A percentile compares a stretch with the other conserved stretches of the same genome.
Evolutionary conservation across 2,329 filamentous ascomycete genomes (phyloP).

Genomic region (Botrytis porri): DNA sequence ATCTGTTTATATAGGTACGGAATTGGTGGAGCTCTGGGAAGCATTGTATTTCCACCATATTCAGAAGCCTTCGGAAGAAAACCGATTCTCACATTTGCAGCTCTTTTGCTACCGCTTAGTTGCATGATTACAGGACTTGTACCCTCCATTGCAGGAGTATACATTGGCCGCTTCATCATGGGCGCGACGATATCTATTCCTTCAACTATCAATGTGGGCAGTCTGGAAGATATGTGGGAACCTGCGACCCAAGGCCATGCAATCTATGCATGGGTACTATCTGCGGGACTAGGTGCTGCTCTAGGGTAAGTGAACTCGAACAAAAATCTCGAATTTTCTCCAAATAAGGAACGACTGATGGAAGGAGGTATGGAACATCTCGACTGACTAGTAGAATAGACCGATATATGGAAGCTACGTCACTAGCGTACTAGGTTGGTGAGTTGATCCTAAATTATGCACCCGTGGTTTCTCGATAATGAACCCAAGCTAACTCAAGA

Average conservation of each 20-base stretch:
- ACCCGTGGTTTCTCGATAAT: not conserved
- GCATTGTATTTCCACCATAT: slow-evolving; percentile 41
- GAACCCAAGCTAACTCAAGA: not conserved
- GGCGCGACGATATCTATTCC: slow-evolving; percentile 48
- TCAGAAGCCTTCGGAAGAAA: slow-evolving; percentile 42
- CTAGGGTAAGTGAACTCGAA: not conserved
- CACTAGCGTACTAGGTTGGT: slow-evolving; percentile 41
- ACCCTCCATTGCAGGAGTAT: slow-evolving; percentile 39
- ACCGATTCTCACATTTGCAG: slow-evolving; percentile 39
- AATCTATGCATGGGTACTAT: slow-evolving; percentile 45
- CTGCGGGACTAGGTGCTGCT: slow-evolving; percentile 44
- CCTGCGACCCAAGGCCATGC: slow-evolving; percentile 46
- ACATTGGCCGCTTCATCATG: slow-evolving; percentile 44
- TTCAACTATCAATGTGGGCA: slow-evolving; percentile 47
- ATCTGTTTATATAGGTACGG: slow-evolving; percentile 5
- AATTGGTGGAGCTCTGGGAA: slow-evolving; percentile 41
- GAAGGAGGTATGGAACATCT: not conserved
- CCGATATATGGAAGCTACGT: slow-evolving; percentile 46
- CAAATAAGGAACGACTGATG: not conserved
- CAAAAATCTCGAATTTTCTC: too few species aligned
- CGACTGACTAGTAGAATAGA: slow-evolving; percentile 34
- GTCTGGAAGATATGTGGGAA: slow-evolving; percentile 50
- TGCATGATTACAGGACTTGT: slow-evolving; percentile 42
- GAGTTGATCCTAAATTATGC: slow-evolving; percentile 7
- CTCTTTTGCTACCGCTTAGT: slow-evolving; percentile 37